phyloP scores from a whole-genome alignment of 129 eudicot species.

The Flaveria brownii region DNA sequence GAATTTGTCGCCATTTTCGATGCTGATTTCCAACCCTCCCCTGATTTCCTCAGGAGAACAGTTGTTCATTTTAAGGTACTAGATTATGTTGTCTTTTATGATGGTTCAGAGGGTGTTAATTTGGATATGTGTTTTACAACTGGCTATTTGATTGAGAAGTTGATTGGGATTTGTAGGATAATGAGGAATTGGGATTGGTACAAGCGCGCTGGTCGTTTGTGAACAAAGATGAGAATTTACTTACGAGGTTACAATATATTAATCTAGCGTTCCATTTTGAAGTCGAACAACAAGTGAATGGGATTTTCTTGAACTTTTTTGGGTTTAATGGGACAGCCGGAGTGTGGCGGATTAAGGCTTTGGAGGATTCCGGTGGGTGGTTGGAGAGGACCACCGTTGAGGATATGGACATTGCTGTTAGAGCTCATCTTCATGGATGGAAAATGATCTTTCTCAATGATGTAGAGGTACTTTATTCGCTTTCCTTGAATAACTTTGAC shows the following conservation, averaged over 20 bases:
- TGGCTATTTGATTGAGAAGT: neutral
- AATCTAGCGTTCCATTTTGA: slow-evolving; percentile 62
- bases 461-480: slow-evolving; percentile 42
- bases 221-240: slow-evolving; percentile 59
- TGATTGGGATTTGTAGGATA: slow-evolving; percentile 40
- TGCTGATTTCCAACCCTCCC: slow-evolving; percentile 63
- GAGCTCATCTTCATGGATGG: slow-evolving; percentile 66
- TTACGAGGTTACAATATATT: slow-evolving; percentile 55
- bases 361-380: slow-evolving; percentile 68
- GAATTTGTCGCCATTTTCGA: slow-evolving; percentile 65
- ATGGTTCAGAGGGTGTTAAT: neutral
- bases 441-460: slow-evolving; percentile 60
- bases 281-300: slow-evolving; percentile 71
- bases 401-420: slow-evolving; percentile 58
- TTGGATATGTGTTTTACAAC: no score
- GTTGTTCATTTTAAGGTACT: slow-evolving; percentile 58
- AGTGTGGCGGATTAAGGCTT: slow-evolving; percentile 61
- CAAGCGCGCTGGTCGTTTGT: slow-evolving; percentile 62
- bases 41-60: slow-evolving; percentile 49
- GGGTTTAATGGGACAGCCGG: slow-evolving; percentile 73
- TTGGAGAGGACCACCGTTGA: slow-evolving; percentile 57
- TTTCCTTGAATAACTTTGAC: neutral
- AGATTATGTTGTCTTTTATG: neutral
- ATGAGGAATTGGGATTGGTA: slow-evolving; percentile 56
- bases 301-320: slow-evolving; percentile 53